These are phyloP conservation scores for Cryptococcus maquisensis DNA, from an alignment of 1,284 basidiomycete species.

Conservation along the genomic window DNA sequence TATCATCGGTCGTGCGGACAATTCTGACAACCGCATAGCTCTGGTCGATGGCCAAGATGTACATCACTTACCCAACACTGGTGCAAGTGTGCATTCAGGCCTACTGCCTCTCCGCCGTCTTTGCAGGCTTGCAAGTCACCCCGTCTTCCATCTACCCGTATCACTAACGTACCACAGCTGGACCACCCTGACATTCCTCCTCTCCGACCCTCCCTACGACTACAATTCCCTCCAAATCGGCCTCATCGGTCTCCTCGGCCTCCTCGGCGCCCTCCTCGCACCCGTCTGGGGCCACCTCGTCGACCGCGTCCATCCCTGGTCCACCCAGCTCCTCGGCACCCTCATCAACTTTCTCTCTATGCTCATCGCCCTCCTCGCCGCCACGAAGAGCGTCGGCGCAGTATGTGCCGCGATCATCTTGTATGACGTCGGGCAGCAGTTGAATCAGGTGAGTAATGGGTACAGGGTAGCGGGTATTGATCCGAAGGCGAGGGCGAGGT, in stretches of 20 bases:
- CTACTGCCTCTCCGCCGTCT: constrained; percentile 53
- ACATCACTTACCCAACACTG: constrained; percentile 63
- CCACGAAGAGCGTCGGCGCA: constrained; percentile 58
- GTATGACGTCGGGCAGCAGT: constrained; percentile 53
- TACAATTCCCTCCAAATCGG: constrained; percentile 60
- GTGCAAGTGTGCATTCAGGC: constrained; percentile 61
- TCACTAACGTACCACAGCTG: constrained; percentile 47
- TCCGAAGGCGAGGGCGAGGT: constrained; percentile 56
- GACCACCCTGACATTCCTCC: constrained; percentile 68
- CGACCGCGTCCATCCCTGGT: constrained; percentile 64
- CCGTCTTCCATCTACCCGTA: neutral
- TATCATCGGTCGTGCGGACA: neutral
- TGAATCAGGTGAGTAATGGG: constrained; percentile 46
- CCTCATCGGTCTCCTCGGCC: constrained; percentile 65
- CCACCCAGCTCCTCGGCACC: constrained; percentile 57
- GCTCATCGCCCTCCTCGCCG: constrained; percentile 56
- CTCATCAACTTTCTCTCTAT: constrained; percentile 33
- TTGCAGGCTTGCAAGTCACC: constrained; percentile 35
- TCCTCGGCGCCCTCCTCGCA: constrained; percentile 61
- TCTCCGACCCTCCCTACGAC: constrained; percentile 61
- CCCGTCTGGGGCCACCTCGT: constrained; percentile 61
- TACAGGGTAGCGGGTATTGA: constrained; percentile 55
- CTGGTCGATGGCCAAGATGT: constrained; percentile 63
- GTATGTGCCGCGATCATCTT: constrained; percentile 54
- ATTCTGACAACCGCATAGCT: constrained; percentile 36